A percentile compares a stretch with the other conserved stretches of the same genome.
phyloP scores from a whole-genome alignment of 2,329 filamentous ascomycete genomes.

The Thermoascus crustaceus region DNA sequence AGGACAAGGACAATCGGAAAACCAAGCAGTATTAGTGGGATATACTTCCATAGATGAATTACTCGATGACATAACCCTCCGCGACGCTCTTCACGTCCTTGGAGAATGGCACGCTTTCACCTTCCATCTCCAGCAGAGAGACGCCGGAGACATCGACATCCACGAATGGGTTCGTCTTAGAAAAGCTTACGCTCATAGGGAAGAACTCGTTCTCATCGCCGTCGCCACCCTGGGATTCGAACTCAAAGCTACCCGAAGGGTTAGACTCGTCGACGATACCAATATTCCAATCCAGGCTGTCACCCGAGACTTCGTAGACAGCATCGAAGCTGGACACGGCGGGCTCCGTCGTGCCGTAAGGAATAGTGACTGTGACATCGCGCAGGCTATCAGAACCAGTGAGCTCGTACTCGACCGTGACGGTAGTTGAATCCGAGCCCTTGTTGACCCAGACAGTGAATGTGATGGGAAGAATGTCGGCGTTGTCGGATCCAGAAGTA shows the following conservation, averaged over 20 bases:
- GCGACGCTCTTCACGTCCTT: slow-evolving; percentile 39
- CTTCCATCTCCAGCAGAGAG: slow-evolving; percentile 38
- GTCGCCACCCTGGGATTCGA: slow-evolving; percentile 78
- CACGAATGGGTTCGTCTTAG: slow-evolving; percentile 75
- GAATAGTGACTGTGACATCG: slow-evolving; percentile 81
- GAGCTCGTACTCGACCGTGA: slow-evolving; percentile 94
- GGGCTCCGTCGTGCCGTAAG: slow-evolving; percentile 77
- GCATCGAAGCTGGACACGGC: slow-evolving; percentile 89
- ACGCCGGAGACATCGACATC: slow-evolving; percentile 69
- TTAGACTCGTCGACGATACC: slow-evolving; percentile 78
- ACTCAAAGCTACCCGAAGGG: slow-evolving; percentile 81
- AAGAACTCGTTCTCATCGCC: slow-evolving; percentile 92
- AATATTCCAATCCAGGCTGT: slow-evolving; percentile 89
- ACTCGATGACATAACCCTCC: slow-evolving; percentile 40
- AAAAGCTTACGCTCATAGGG: slow-evolving; percentile 89
- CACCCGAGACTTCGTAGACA: slow-evolving; percentile 85
- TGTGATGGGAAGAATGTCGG: slow-evolving; percentile 77
- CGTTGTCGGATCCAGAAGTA: slow-evolving; percentile 69
- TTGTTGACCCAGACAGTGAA: slow-evolving; percentile 98
- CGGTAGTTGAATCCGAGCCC: slow-evolving; percentile 69
- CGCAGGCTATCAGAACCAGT: slow-evolving; percentile 69
- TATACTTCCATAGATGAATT: slow-evolving; percentile 10
- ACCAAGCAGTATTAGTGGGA: not conserved
- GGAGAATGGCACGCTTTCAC: slow-evolving; percentile 36
- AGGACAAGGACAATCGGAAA: not conserved